Percentiles rank a stretch among this genome's conserved stretches.
Evolutionary conservation across 1,284 basidiomycete genomes (phyloP).

Genomic region (Abortiporus biennis): DNA sequence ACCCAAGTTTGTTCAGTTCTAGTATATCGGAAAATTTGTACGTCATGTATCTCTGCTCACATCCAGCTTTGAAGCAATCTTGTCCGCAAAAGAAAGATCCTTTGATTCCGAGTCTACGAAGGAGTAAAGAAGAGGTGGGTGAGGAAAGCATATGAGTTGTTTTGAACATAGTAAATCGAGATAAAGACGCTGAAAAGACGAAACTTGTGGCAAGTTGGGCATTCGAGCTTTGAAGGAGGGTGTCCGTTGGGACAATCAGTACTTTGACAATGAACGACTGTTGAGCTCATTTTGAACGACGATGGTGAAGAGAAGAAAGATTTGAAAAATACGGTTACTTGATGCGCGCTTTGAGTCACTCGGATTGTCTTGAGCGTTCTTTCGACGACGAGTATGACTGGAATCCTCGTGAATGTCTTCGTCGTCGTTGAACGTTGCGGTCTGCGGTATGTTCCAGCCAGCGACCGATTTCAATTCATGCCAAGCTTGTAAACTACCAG

Average conservation of each 20-base stretch:
- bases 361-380: too few relatives aligned
- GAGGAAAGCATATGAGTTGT: conserved; percentile 6
- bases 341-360: background rate
- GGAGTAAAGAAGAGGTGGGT: background rate
- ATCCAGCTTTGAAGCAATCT: conserved; percentile 80
- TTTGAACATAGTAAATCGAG: conserved; percentile 7
- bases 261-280: conserved; percentile 58
- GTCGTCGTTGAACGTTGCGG: too few relatives aligned
- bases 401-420: too few relatives aligned
- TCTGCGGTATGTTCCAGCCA: too few relatives aligned
- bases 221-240: conserved; percentile 72
- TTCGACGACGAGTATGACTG: too few relatives aligned
- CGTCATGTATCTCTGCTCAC: conserved; percentile 37
- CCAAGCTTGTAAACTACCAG: too few relatives aligned
- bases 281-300: conserved; percentile 2
- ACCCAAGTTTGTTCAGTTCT: conserved; percentile 4
- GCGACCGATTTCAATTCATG: too few relatives aligned
- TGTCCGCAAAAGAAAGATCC: conserved; percentile 84
- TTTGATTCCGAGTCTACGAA: conserved; percentile 62
- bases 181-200: conserved; percentile 17
- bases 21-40: conserved; percentile 2
- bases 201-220: conserved; percentile 79
- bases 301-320: conserved; percentile 28
- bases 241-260: conserved; percentile 65
- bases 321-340: conserved; percentile 20